phyloP scores from a whole-genome alignment of 768 basidiomycete genomes.

The Tephrocybe sp. region DNA sequence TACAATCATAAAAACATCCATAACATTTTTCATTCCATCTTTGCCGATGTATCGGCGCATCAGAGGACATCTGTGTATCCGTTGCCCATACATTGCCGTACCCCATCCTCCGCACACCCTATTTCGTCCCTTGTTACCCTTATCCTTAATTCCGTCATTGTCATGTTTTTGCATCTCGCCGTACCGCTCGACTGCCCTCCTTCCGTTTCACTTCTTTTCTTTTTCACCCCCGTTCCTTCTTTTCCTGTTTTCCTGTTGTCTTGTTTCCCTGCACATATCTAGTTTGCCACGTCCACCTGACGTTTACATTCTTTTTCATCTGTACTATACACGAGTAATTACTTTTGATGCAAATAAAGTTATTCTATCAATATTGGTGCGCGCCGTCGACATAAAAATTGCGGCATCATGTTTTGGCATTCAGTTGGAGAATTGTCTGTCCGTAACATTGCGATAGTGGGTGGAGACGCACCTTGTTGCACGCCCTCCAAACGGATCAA shows the following conservation, averaged over 20 bases:
- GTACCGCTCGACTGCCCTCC: background rate
- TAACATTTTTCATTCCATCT: constrained; percentile 14
- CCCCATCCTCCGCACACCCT: constrained; percentile 12
- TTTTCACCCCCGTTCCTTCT: background rate
- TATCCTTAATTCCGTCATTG: background rate
- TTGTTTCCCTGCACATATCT: background rate
- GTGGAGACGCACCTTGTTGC: too few species aligned
- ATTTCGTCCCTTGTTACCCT: constrained; percentile 7
- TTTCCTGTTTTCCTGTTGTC: background rate
- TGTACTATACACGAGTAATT: background rate
- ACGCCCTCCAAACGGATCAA: too few species aligned
- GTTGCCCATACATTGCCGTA: constrained; percentile 5
- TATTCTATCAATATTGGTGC: too few species aligned
- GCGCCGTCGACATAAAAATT: too few species aligned
- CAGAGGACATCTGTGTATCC: constrained; percentile 6
- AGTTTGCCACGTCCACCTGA: constrained; percentile 18
- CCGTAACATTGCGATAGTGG: too few species aligned
- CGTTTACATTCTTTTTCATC: constrained; percentile 14
- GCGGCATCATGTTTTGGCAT: too few species aligned
- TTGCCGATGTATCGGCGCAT: constrained; percentile 12
- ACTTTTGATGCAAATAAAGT: too few species aligned
- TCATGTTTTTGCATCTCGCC: constrained; percentile 8
- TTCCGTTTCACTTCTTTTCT: background rate
- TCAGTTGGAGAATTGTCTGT: too few species aligned
- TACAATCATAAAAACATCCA: constrained; percentile 10